Evolutionary conservation across 1,284 basidiomycete species (phyloP).

Genomic region (Cryptococcus wingfieldii): DNA sequence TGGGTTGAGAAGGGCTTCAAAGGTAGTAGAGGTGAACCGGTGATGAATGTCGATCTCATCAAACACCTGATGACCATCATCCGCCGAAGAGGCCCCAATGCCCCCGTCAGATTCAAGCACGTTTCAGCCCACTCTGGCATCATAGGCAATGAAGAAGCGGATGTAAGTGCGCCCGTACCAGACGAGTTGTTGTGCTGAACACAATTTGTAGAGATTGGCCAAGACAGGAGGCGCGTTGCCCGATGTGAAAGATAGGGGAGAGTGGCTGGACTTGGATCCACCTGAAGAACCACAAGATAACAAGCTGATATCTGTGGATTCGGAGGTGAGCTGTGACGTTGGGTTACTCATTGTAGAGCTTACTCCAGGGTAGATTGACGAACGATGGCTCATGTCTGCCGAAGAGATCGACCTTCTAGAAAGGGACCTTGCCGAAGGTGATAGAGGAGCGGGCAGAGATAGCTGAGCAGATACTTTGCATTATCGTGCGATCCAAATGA

Average conservation of each 20-base stretch:
- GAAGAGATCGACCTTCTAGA: constrained; percentile 32
- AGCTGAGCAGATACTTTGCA: not conserved
- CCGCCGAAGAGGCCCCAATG: constrained; percentile 18
- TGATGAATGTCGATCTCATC: constrained; percentile 48
- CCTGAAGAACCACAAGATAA: constrained; percentile 13
- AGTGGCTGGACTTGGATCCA: constrained; percentile 35
- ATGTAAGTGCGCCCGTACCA: constrained; percentile 31
- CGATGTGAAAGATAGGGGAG: constrained; percentile 18
- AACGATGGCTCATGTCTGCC: constrained; percentile 33
- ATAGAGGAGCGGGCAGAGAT: not conserved
- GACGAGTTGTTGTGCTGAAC: not conserved
- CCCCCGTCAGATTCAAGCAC: constrained; percentile 41
- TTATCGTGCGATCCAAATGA: not conserved
- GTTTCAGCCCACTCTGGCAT: constrained; percentile 42
- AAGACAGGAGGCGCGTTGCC: constrained; percentile 34
- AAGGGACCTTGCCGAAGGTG: constrained; percentile 13
- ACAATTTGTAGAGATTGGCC: constrained; percentile 31
- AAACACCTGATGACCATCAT: constrained; percentile 46
- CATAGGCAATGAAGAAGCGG: constrained; percentile 46
- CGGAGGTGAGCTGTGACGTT: constrained; percentile 19
- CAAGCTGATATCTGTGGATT: constrained; percentile 51
- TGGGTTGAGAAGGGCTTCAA: constrained; percentile 43
- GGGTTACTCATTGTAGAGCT: not conserved
- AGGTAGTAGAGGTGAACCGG: constrained; percentile 17
- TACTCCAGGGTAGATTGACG: constrained; percentile 26